Evolutionary conservation across 176 grass and related monocot species (phyloP), one percentile per base, ranked within the genome.

Genomic region (Urochloa ruziziensis): DNA sequence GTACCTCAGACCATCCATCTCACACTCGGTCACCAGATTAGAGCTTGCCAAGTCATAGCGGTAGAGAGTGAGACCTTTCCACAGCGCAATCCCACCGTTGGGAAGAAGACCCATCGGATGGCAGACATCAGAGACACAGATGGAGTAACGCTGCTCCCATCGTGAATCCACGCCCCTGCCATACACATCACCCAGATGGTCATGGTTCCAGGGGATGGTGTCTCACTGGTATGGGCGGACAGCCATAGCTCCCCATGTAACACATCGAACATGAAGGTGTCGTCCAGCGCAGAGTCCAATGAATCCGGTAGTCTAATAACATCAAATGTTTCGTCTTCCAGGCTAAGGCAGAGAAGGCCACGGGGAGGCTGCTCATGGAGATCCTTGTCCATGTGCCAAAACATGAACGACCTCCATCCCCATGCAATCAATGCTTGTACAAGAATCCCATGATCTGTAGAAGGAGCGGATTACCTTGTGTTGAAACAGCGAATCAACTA

Each of bases 401-500:
- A 78, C 39, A 78, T 21, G 75, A 62, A 62, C 1, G n/a, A n/a
- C 58, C 39, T 79, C 76, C 75, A 78, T 78, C 27, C 75, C 75
- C 75, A 47, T 47, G 1, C 14, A n/a, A n/a, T 17, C 5, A 3
- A 11, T 15, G 13, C 44, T 15, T 11, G 44, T 47, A 47, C 11
- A 3, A 15, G 47, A 4, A 12, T n/a, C 71, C 17, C 23, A 1
- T 1, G 16, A 35, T 4, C 52, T 52, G 73, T 3, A 76, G 12
- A 76, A 76, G 5, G 34, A 13, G 23, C 10, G 73, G 23, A 59
- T 23, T 4, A 59, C 34, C 73, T 76, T n/a, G n/a, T n/a, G n/a
- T n/a, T n/a, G n/a, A n/a, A n/a, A n/a, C n/a, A n/a, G n/a, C n/a
- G n/a, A n/a, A n/a, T n/a, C n/a, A n/a, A n/a, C n/a, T n/a, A n/a